phyloP scores from a whole-genome alignment of 805 yeast species.

The Scheffersomyces coipomensis region DNA sequence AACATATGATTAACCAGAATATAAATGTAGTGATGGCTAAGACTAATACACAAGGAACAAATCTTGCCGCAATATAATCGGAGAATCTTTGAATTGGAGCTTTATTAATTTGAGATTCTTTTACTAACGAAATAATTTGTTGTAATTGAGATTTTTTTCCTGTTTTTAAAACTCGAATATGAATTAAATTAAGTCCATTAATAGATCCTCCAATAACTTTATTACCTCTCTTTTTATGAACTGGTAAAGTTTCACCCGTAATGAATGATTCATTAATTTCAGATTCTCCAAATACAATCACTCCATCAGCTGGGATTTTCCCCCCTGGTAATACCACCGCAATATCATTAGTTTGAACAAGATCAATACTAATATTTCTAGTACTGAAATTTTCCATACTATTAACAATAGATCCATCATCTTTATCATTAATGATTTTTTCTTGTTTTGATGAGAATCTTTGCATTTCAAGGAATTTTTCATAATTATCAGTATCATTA shows the following conservation, averaged over 20 bases:
- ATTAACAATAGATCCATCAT: conserved; percentile 1
- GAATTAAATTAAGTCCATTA: conserved; percentile 73
- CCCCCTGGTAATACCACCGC: conserved; percentile 82
- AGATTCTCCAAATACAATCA: conserved; percentile 70
- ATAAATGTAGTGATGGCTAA: conserved; percentile 65
- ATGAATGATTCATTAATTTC: conserved; percentile 86
- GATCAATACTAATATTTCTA: conserved; percentile 64
- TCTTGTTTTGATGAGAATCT: conserved; percentile 5
- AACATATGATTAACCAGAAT: conserved; percentile 37
- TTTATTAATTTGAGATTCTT: conserved; percentile 81
- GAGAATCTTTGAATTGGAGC: conserved; percentile 93
- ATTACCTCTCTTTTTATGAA: conserved; percentile 60
- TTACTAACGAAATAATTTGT: conserved; percentile 82
- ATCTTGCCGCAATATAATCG: conserved; percentile 78
- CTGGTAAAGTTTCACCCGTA: conserved; percentile 88
- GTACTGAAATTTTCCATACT: conserved; percentile 32
- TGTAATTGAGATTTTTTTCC: conserved; percentile 86
- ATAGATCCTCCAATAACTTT: conserved; percentile 86
- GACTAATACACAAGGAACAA: conserved; percentile 72
- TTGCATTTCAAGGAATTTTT: conserved; percentile 12
- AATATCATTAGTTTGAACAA: conserved; percentile 74
- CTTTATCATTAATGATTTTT: not conserved
- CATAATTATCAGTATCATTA: conserved; percentile 33
- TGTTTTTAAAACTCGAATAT: conserved; percentile 63
- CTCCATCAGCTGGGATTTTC: conserved; percentile 90